Percentiles rank a stretch among this genome's conserved stretches.
phyloP scores from a whole-genome alignment of 2,329 filamentous ascomycete genomes.

The Fusarium penzigii region DNA sequence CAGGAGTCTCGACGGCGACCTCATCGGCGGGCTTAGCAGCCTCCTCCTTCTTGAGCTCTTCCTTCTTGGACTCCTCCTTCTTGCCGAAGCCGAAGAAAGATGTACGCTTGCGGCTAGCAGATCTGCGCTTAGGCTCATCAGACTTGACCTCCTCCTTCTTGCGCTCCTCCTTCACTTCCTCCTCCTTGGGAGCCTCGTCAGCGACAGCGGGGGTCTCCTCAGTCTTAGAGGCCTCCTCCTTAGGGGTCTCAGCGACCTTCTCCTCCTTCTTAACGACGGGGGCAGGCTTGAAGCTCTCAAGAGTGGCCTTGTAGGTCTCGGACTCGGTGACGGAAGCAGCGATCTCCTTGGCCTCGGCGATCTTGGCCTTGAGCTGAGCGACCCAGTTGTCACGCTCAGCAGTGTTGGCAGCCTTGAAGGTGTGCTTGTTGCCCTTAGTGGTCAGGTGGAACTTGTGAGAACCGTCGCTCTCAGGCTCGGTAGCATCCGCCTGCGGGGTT shows the following conservation, averaged over 20 bases:
- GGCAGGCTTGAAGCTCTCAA: constrained; percentile 67
- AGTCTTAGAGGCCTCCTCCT: constrained; percentile 32
- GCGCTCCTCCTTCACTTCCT: constrained; percentile 37
- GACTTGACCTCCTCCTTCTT: constrained; percentile 52
- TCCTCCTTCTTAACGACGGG: constrained; percentile 45
- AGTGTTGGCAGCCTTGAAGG: constrained; percentile 76
- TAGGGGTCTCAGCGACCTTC: constrained; percentile 37
- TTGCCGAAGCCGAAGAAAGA: constrained; percentile 65
- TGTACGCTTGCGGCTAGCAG: constrained; percentile 64
- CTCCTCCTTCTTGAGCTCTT: constrained; percentile 49
- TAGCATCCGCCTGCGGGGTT: constrained; percentile 54
- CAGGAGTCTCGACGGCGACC: constrained; percentile 8
- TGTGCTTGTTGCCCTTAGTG: constrained; percentile 85
- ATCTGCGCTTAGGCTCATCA: constrained; percentile 63
- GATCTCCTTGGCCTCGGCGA: constrained; percentile 81
- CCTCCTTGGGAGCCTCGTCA: constrained; percentile 40
- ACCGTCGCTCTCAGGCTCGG: constrained; percentile 75
- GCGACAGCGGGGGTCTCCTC: constrained; percentile 22
- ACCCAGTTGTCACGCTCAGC: constrained; percentile 93
- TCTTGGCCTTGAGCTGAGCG: constrained; percentile 77
- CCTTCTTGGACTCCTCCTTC: constrained; percentile 50
- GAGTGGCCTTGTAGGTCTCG: constrained; percentile 84
- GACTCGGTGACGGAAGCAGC: constrained; percentile 72
- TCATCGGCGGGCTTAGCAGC: constrained; percentile 4
- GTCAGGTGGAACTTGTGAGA: constrained; percentile 83